Evolutionary conservation across 129 eudicot genomes (phyloP).

Genomic region (Artemisia argyi): DNA sequence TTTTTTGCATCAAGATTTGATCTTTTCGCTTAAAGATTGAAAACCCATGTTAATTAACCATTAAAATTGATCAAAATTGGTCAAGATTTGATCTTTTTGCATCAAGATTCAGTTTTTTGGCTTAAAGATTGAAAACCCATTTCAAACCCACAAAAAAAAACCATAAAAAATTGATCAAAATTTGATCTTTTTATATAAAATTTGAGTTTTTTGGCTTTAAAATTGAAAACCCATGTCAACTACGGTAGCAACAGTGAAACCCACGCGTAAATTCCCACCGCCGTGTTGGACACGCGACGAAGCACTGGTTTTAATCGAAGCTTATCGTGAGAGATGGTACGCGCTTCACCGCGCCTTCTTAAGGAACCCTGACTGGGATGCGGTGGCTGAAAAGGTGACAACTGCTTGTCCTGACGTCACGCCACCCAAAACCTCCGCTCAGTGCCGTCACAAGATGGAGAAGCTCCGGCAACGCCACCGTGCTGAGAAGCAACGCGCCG

Average conservation of each 20-base stretch:
- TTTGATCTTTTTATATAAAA: too few relatives aligned
- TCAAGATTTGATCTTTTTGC: too few relatives aligned
- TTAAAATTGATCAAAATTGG: too few relatives aligned
- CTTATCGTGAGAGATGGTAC: conserved; percentile 89
- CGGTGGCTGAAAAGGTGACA: conserved; percentile 71
- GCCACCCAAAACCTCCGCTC: conserved; percentile 89
- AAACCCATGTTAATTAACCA: conserved; percentile 30
- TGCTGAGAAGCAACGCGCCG: conserved; percentile 77
- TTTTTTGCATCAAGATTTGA: background rate
- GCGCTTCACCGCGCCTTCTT: conserved; percentile 88
- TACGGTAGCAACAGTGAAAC: conserved; percentile 38
- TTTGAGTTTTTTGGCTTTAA: background rate
- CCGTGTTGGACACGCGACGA: conserved; percentile 97
- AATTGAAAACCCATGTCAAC: conserved; percentile 33
- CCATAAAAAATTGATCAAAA: too few relatives aligned
- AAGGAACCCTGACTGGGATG: conserved; percentile 90
- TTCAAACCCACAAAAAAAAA: background rate
- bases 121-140: background rate
- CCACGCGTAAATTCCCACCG: conserved; percentile 76
- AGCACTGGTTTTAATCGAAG: conserved; percentile 69
- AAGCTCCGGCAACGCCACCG: conserved; percentile 96
- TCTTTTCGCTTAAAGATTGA: background rate
- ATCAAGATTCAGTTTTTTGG: background rate
- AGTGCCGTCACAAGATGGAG: conserved; percentile 99
- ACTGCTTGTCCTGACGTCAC: conserved; percentile 59